phyloP scores from a whole-genome alignment of 148 eudicot species.

The Rhododendron kiyosumense region DNA sequence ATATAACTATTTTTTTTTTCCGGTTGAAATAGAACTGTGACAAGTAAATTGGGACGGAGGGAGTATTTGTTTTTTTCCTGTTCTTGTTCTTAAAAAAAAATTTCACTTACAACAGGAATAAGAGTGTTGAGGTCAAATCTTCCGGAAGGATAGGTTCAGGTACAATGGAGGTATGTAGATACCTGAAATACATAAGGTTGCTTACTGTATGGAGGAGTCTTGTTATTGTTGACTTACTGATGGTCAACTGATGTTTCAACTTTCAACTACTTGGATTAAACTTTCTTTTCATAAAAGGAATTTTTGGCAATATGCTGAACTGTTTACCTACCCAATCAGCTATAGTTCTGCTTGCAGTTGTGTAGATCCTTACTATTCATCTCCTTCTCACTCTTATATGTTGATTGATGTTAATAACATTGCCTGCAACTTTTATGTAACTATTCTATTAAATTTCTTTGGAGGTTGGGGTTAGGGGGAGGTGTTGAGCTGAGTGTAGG shows the following conservation, averaged over 20 bases:
- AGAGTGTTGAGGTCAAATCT: slow-evolving; percentile 42
- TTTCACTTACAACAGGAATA: slow-evolving; percentile 42
- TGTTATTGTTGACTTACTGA: not conserved
- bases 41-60: too few species aligned
- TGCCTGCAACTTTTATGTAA: not conserved
- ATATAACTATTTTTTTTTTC: too few species aligned
- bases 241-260: not conserved
- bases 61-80: not conserved
- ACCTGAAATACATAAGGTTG: not conserved
- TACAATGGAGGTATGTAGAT: slow-evolving; percentile 52
- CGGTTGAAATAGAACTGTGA: too few species aligned
- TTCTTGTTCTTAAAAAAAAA: not conserved
- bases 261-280: not conserved
- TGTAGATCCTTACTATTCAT: not conserved
- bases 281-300: not conserved
- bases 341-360: not conserved
- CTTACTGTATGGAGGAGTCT: not conserved
- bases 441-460: too few species aligned
- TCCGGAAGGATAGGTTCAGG: slow-evolving; percentile 66
- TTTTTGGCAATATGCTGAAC: not conserved
- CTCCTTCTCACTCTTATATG: not conserved
- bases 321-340: not conserved
- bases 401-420: not conserved
- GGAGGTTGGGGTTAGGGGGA: not conserved
- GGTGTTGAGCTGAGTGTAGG: not conserved